Percentiles rank a stretch among this genome's conserved stretches.
phyloP scores from a whole-genome alignment of 352 stramenopile genomes.

The Globisporangium spinosum region DNA sequence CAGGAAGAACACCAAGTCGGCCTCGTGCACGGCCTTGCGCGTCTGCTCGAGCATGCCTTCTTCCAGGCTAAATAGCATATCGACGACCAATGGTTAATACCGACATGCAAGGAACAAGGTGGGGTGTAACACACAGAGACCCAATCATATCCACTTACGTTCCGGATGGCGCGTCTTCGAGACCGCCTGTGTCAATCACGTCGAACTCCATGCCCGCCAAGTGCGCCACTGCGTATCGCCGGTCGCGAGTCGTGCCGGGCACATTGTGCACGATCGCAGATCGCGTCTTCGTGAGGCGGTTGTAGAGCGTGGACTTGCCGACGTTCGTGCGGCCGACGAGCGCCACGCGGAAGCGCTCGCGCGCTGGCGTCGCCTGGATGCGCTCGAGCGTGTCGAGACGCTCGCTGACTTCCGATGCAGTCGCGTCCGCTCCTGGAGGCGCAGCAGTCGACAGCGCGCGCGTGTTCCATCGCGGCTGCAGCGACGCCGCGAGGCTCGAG shows the following conservation, averaged over 20 bases:
- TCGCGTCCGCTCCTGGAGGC: slow-evolving; percentile 5
- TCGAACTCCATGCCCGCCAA: slow-evolving; percentile 74
- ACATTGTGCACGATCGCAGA: slow-evolving; percentile 83
- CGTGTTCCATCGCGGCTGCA: slow-evolving; percentile 17
- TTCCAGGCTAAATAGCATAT: slow-evolving; percentile 35
- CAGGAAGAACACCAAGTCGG: slow-evolving; percentile 77
- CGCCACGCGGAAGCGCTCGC: slow-evolving; percentile 65
- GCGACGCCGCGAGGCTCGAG: slow-evolving; percentile 21
- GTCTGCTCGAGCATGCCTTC: slow-evolving; percentile 81
- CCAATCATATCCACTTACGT: slow-evolving; percentile 24
- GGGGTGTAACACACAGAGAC: background rate
- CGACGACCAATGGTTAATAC: background rate
- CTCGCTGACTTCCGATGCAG: slow-evolving; percentile 20
- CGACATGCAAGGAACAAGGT: background rate
- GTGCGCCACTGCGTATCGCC: slow-evolving; percentile 57
- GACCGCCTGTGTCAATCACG: slow-evolving; percentile 78
- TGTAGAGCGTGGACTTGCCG: slow-evolving; percentile 85
- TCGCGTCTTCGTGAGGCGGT: slow-evolving; percentile 74
- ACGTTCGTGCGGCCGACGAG: slow-evolving; percentile 85
- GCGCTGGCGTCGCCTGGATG: slow-evolving; percentile 26
- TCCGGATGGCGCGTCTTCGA: slow-evolving; percentile 64
- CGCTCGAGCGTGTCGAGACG: slow-evolving; percentile 36
- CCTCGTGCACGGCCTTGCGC: slow-evolving; percentile 66
- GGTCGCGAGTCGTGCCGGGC: slow-evolving; percentile 72
- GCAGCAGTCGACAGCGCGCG: slow-evolving; percentile 14